These are phyloP conservation scores for Onygena corvina DNA, from an alignment of 2,329 filamentous ascomycete species.

Conservation along the genomic window DNA sequence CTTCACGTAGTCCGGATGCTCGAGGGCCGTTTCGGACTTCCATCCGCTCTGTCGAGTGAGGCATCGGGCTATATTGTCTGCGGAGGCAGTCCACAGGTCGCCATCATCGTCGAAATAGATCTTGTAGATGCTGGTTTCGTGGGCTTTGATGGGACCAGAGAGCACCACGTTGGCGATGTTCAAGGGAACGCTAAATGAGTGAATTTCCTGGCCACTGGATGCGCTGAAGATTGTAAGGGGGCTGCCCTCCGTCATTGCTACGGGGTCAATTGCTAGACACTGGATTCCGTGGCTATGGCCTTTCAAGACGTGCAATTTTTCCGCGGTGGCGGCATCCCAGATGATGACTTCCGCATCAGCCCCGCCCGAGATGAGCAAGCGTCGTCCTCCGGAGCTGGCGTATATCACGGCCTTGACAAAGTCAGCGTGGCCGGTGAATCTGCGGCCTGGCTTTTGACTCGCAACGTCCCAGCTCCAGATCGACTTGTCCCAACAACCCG, in stretches of 20 bases:
- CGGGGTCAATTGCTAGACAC: conserved; percentile 62
- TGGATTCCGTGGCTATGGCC: conserved; percentile 70
- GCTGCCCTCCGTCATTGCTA: conserved; percentile 36
- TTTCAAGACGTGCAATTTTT: conserved; percentile 62
- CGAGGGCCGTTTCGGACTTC: conserved; percentile 56
- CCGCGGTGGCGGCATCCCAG: conserved; percentile 61
- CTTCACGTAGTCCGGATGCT: conserved; percentile 82
- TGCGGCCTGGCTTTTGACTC: conserved; percentile 43
- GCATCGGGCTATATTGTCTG: conserved; percentile 77
- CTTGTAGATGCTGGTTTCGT: conserved; percentile 84
- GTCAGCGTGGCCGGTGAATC: conserved; percentile 67
- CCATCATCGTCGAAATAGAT: conserved; percentile 59
- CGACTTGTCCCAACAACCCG: conserved; percentile 87
- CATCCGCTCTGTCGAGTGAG: conserved; percentile 58
- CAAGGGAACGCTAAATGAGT: conserved; percentile 43
- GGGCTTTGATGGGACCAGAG: conserved; percentile 56
- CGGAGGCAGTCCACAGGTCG: conserved; percentile 86
- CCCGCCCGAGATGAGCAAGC: conserved; percentile 59
- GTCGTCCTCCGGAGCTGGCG: conserved; percentile 47
- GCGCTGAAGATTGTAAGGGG: conserved; percentile 58
- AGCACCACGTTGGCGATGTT: conserved; percentile 38
- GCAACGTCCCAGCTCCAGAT: conserved; percentile 73
- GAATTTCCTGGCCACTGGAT: conserved; percentile 67
- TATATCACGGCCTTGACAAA: conserved; percentile 76
- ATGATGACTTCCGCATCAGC: conserved; percentile 71